Evolutionary conservation across 108 stramenopile species (phyloP).

Genomic region (Cyclostephanos invisitatus): DNA sequence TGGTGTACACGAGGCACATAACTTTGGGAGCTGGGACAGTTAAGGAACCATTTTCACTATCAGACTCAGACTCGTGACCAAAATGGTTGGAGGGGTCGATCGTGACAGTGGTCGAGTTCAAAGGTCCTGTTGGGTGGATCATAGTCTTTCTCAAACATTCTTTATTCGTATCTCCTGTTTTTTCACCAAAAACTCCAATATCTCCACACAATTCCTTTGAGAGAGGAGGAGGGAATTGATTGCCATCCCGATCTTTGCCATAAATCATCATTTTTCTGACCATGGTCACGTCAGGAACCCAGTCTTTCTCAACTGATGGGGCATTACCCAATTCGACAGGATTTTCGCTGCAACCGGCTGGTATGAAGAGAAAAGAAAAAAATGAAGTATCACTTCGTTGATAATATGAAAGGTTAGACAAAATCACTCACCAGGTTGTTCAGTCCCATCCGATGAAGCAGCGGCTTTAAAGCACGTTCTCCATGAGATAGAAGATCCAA

Average conservation of each 20-base stretch:
- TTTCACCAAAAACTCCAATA: conserved; percentile 48
- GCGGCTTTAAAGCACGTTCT: conserved; percentile 57
- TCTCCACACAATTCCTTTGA: conserved; percentile 62
- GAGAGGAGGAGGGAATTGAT: conserved; percentile 71
- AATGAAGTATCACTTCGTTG: background rate
- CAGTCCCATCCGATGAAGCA: conserved; percentile 36
- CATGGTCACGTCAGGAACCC: conserved; percentile 80
- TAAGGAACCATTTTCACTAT: conserved; percentile 14
- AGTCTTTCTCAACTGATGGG: conserved; percentile 31
- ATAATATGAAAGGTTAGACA: background rate
- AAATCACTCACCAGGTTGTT: conserved; percentile 17
- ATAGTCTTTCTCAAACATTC: conserved; percentile 35
- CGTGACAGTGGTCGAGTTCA: conserved; percentile 45
- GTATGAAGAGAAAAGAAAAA: conserved; percentile 15
- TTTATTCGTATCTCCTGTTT: conserved; percentile 48
- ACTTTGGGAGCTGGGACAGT: conserved; percentile 50
- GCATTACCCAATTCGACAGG: conserved; percentile 37
- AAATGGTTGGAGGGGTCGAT: conserved; percentile 44
- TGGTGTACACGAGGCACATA: conserved; percentile 81
- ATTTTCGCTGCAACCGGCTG: conserved; percentile 54
- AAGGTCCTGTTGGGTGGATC: conserved; percentile 37
- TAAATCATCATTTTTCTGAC: conserved; percentile 58
- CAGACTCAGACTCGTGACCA: conserved; percentile 11
- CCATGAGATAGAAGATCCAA: conserved; percentile 53
- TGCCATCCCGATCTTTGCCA: conserved; percentile 62